Base-by-base conservation (phyloP, 164 flowering plant species). In the Magnolia changhungtana region DNA sequence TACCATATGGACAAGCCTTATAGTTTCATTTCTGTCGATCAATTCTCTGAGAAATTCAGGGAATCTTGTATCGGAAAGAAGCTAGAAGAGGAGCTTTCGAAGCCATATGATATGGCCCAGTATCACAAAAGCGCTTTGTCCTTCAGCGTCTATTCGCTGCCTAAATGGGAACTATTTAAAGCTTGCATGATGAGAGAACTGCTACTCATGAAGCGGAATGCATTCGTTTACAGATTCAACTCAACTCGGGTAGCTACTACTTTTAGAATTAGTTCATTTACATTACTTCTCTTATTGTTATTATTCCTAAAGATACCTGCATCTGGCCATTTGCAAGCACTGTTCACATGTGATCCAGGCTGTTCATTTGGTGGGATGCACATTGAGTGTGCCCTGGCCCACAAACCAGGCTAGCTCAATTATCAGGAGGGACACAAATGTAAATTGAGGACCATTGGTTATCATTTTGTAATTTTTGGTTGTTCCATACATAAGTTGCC, bases 131-230 rank as follows among this genome's bases (percentile, higher is more conserved):
- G 82, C 78, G 86, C 91, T 31, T 73, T 92, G 1, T 81, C 87
- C 37, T 88, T 84, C 66, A 78, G 49, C n/a, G 71, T 23, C 18
- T 86, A 81, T 72, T 86, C 90, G 8, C 73, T 88, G 10, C 21
- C 79, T 2, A 87, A 87, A 71, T 85, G 87, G 90, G 85, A 86
- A 65, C 83, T 92, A 9, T 80, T 90, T 50, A 87, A 73, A 81
- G 91, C 91, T 50, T 90, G 94, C 82, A 72, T 80, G 71, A 37
- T 78, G 0, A 89, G 94, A 74, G 94, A 92, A 70, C 63, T 71
- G 77, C 90, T 87, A 66, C 85, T 91, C 18, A 86, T 89, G 89
- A 90, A 74, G 81, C 75, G 93, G 70, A 91, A 91, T 29, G 85
- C 91, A 24, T 91, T 89, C 27, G 73, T 86, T 0, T 87, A 91